phyloP scores from a whole-genome alignment of 2,329 filamentous ascomycete genomes.

The Colletotrichum siamense region DNA sequence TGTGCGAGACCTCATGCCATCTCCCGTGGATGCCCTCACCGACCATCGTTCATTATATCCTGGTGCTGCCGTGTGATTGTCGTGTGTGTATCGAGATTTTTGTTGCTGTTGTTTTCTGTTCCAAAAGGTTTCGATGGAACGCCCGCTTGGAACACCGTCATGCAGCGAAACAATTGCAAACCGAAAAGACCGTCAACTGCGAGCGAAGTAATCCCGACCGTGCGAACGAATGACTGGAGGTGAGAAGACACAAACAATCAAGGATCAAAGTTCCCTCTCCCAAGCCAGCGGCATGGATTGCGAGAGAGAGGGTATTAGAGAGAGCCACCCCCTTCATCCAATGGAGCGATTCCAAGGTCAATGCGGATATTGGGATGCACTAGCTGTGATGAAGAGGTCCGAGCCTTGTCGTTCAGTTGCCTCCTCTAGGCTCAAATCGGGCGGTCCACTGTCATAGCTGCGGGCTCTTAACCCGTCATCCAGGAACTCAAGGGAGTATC shows the following conservation, averaged over 20 bases:
- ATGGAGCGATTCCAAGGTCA: not conserved
- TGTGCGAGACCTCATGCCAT: not conserved
- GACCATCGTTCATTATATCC: constrained; percentile 13
- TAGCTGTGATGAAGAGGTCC: constrained; percentile 16
- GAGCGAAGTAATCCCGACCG: not conserved
- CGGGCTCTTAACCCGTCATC: not conserved
- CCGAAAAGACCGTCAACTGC: not conserved
- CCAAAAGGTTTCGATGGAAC: not conserved
- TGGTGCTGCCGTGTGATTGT: not conserved
- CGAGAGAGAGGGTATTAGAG: constrained; percentile 17
- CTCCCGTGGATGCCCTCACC: not conserved
- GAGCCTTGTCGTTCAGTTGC: constrained; percentile 11
- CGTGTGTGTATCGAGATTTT: not conserved
- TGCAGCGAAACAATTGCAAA: not conserved
- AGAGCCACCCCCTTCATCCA: not conserved
- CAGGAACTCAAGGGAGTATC: not conserved
- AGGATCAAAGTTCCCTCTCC: not conserved
- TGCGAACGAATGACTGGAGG: constrained; percentile 4
- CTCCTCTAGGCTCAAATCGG: not conserved
- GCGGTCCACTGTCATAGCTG: constrained; percentile 5
- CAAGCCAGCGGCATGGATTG: not conserved
- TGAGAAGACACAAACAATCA: not conserved
- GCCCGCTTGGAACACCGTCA: not conserved
- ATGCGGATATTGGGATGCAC: constrained; percentile 21
- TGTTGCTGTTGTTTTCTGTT: not conserved